phyloP scores from a whole-genome alignment of 805 yeast species.

The Saccharomycopsis malanga region DNA sequence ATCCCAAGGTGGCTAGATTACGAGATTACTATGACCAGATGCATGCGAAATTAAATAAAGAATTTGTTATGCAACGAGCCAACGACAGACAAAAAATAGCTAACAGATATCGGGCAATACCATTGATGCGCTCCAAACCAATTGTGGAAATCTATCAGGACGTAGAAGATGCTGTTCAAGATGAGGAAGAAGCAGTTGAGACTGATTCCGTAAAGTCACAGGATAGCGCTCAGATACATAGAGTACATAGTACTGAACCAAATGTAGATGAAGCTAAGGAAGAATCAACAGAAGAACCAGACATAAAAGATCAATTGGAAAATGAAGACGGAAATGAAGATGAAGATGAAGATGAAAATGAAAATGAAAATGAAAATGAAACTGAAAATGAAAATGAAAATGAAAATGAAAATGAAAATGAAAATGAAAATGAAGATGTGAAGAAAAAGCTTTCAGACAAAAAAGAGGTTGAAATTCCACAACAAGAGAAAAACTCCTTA shows the following conservation, averaged over 20 bases:
- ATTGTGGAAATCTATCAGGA: constrained; percentile 86
- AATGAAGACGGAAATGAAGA: not conserved
- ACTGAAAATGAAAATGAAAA: not conserved
- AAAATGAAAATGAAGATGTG: not conserved
- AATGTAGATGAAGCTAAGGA: no score
- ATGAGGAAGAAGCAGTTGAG: constrained; percentile 23
- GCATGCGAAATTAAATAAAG: constrained; percentile 72
- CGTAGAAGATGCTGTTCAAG: constrained; percentile 79
- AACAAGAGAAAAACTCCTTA: constrained; percentile 66
- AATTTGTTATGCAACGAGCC: constrained; percentile 84
- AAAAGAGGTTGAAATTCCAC: constrained; percentile 28
- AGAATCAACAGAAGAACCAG: no score
- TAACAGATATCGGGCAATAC: constrained; percentile 56
- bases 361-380: not conserved
- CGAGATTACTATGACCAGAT: constrained; percentile 65
- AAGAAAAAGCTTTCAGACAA: constrained; percentile 1
- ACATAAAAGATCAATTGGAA: not conserved
- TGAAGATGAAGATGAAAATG: not conserved
- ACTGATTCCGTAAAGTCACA: not conserved
- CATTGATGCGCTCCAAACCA: constrained; percentile 71
- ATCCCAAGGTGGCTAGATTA: constrained; percentile 47
- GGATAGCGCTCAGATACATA: not conserved
- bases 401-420: constrained; percentile 14
- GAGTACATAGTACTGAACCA: no score
- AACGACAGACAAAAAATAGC: constrained; percentile 60